Conservation (phyloP, 2,329 filamentous ascomycete genomes). For the Beauveria rudraprayagi region DNA sequence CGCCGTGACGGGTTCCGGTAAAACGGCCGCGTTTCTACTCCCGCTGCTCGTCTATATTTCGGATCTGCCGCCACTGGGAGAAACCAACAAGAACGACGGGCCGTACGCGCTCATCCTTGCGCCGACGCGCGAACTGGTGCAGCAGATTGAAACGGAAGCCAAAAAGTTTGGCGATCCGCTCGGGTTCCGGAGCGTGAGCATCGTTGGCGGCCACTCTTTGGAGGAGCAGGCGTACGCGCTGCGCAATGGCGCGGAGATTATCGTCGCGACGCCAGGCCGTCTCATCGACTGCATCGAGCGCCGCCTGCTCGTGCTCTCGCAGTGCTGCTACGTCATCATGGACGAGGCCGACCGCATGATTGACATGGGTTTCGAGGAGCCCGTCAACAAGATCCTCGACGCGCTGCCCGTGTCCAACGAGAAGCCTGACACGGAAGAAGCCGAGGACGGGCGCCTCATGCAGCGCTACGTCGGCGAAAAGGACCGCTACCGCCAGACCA, state of each 20-base stretch:
- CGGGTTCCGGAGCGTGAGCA: conserved; percentile 90
- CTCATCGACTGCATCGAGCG: conserved; percentile 95
- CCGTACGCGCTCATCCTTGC: conserved; percentile 96
- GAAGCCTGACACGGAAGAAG: conserved; percentile 88
- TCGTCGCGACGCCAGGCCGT: conserved; percentile 96
- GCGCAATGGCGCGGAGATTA: conserved; percentile 89
- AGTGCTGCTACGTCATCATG: conserved; percentile 99
- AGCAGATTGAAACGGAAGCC: conserved; percentile 93
- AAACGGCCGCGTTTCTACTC: conserved; percentile 90
- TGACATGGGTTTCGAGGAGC: conserved; percentile 94
- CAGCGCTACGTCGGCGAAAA: conserved; percentile 64
- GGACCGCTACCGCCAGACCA: conserved; percentile 87
- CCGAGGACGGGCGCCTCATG: conserved; percentile 83
- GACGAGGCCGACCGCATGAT: conserved; percentile 99
- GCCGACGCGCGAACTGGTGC: conserved; percentile 91
- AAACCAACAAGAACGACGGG: conserved; percentile 84
- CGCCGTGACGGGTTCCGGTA: conserved; percentile 95
- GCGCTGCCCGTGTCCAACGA: conserved; percentile 87
- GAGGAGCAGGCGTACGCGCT: conserved; percentile 90
- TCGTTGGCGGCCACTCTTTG: conserved; percentile 93
- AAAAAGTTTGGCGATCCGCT: conserved; percentile 85
- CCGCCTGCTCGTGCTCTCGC: conserved; percentile 81
- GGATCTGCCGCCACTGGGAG: conserved; percentile 75
- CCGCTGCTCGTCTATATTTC: conserved; percentile 92
- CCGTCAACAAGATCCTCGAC: conserved; percentile 94